A percentile compares a stretch with the other conserved stretches of the same genome.
Conservation (phyloP, 495 filamentous ascomycete genomes). For the Sphaerosporella brunnea region DNA sequence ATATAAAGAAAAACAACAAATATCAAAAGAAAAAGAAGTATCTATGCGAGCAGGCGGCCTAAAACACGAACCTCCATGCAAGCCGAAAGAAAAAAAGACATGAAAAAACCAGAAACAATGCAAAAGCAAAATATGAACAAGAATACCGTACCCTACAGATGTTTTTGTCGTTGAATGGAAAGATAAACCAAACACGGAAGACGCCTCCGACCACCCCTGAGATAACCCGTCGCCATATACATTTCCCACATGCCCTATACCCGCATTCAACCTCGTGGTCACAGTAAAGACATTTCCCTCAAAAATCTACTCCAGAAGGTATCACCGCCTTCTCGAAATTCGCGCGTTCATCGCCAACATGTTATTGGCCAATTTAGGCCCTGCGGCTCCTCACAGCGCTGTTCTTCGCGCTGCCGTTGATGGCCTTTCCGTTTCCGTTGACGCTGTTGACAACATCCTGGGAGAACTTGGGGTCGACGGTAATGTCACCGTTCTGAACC, state of each 20-base stretch:
- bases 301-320: neutral
- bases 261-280: slow-evolving; percentile 1
- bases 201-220: too few relatives aligned
- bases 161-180: slow-evolving; percentile 2
- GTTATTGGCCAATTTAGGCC: slow-evolving; percentile 30
- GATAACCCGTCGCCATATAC: too few relatives aligned
- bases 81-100: slow-evolving; percentile 1
- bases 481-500: slow-evolving; percentile 31
- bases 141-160: slow-evolving; percentile 2
- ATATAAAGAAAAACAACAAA: neutral
- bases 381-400: slow-evolving; percentile 39
- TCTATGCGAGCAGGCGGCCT: neutral
- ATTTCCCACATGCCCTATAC: neutral
- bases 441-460: slow-evolving; percentile 25
- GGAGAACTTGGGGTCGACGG: slow-evolving; percentile 26
- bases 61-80: neutral
- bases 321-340: neutral
- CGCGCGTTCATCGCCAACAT: neutral
- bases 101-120: neutral
- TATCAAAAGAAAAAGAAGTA: neutral
- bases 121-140: slow-evolving; percentile 2
- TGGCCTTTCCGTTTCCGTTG: slow-evolving; percentile 26
- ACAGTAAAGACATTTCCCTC: slow-evolving; percentile 4
- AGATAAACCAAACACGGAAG: neutral
- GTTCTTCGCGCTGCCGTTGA: slow-evolving; percentile 35